These are phyloP conservation scores for Penicillium sp. DNA, from an alignment of 2,329 filamentous ascomycete genomes.

Conservation along the genomic window DNA sequence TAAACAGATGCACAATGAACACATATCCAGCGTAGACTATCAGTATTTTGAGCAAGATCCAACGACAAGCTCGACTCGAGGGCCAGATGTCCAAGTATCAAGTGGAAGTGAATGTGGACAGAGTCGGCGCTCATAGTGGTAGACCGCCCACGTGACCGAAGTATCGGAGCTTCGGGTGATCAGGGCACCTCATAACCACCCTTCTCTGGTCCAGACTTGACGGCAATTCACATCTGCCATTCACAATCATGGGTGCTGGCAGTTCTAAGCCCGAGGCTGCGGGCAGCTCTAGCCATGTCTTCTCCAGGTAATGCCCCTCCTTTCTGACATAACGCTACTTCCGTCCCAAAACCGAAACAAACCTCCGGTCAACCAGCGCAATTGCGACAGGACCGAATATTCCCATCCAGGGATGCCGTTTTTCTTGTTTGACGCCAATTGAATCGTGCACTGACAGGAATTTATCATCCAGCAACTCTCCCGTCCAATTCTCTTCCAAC, in stretches of 20 bases:
- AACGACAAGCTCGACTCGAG: too few species aligned
- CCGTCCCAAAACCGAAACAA: conserved; percentile 11
- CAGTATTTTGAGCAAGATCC: too few species aligned
- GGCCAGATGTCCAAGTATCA: too few species aligned
- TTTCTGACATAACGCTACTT: neutral
- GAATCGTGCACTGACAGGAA: conserved; percentile 8
- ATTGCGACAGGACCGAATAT: neutral
- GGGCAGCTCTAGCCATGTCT: conserved; percentile 57
- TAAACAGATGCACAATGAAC: too few species aligned
- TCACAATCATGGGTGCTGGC: conserved; percentile 57
- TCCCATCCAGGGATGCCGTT: neutral
- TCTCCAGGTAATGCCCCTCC: conserved; percentile 51
- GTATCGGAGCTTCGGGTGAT: conserved; percentile 23
- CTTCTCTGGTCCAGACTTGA: conserved; percentile 16
- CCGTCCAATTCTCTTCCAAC: conserved; percentile 73
- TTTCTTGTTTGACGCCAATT: neutral
- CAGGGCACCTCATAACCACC: conserved; percentile 14
- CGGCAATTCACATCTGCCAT: conserved; percentile 12
- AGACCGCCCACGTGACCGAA: conserved; percentile 17
- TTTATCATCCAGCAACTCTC: conserved; percentile 42
- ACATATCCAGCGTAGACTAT: too few species aligned
- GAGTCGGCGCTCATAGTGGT: conserved; percentile 2
- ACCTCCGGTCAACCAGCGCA: conserved; percentile 4
- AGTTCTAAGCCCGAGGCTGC: conserved; percentile 59
- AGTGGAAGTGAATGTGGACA: neutral